phyloP scores from a whole-genome alignment of 2,329 filamentous ascomycete genomes.

The Penicillium sp. region DNA sequence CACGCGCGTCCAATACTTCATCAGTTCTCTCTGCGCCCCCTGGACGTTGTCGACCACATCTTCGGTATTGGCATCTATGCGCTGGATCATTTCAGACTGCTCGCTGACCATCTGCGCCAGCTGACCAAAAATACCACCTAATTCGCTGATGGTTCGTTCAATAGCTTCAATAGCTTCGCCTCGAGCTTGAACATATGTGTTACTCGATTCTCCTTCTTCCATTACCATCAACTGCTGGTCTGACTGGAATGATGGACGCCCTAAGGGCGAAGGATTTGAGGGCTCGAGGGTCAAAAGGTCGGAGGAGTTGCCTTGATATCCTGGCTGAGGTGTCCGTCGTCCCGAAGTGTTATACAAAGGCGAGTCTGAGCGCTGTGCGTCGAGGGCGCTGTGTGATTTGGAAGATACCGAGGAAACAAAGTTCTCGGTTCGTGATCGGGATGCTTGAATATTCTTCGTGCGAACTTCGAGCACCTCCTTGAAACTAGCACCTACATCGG shows the following conservation, averaged over 20 bases:
- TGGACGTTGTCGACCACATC: constrained; percentile 98
- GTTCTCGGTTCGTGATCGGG: constrained; percentile 86
- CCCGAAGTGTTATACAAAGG: constrained; percentile 81
- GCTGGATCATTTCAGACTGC: constrained; percentile 95
- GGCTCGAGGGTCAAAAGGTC: constrained; percentile 85
- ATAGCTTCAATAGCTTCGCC: constrained; percentile 97
- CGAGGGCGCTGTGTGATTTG: constrained; percentile 62
- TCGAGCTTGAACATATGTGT: constrained; percentile 87
- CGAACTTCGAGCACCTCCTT: constrained; percentile 95
- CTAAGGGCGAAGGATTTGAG: constrained; percentile 47
- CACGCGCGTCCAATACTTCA: constrained; percentile 95
- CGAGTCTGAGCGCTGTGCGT: constrained; percentile 71
- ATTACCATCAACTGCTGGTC: constrained; percentile 89
- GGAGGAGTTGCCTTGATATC: constrained; percentile 46
- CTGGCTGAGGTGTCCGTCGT: constrained; percentile 61
- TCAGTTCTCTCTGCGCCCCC: constrained; percentile 86
- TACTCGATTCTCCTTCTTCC: constrained; percentile 84
- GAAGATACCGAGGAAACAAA: constrained; percentile 89
- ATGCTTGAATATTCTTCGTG: constrained; percentile 97
- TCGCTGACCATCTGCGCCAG: constrained; percentile 95
- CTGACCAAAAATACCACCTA: constrained; percentile 91
- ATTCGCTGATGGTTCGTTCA: constrained; percentile 87
- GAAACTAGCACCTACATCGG: constrained; percentile 91
- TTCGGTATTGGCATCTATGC: constrained; percentile 96
- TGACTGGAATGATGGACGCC: constrained; percentile 55